phyloP scores from a whole-genome alignment of 1,284 basidiomycete genomes.

The Kwoniella shivajii region DNA sequence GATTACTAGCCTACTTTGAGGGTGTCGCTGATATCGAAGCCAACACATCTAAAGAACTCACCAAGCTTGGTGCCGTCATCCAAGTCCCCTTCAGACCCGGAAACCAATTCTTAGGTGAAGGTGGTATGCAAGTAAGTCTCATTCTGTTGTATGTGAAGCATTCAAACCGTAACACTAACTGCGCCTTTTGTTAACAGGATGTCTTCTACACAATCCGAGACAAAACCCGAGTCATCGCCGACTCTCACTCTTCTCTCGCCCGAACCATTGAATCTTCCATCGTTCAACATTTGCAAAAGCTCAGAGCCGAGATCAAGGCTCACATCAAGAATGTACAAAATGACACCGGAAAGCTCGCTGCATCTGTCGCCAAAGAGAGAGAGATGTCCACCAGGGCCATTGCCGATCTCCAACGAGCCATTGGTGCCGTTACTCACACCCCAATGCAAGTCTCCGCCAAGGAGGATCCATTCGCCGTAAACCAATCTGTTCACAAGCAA shows the following conservation, averaged over 20 bases:
- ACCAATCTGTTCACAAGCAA: slow-evolving; percentile 80
- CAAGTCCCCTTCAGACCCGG: slow-evolving; percentile 96
- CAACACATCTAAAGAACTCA: slow-evolving; percentile 91
- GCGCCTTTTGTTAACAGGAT: slow-evolving; percentile 62
- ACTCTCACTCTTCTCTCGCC: slow-evolving; percentile 94
- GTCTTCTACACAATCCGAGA: slow-evolving; percentile 92
- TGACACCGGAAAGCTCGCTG: slow-evolving; percentile 93
- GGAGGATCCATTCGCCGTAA: slow-evolving; percentile 80
- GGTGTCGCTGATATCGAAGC: slow-evolving; percentile 94
- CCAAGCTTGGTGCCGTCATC: slow-evolving; percentile 94
- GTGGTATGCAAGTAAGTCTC: slow-evolving; percentile 69
- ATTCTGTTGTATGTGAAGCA: slow-evolving; percentile 9
- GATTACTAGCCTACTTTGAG: slow-evolving; percentile 58
- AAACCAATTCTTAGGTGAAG: slow-evolving; percentile 93
- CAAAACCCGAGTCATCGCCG: slow-evolving; percentile 90
- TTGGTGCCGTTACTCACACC: slow-evolving; percentile 92
- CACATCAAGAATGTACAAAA: slow-evolving; percentile 98
- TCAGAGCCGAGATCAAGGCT: slow-evolving; percentile 92
- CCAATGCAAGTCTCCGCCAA: slow-evolving; percentile 82
- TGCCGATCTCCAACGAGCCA: slow-evolving; percentile 81
- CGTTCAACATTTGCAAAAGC: slow-evolving; percentile 95
- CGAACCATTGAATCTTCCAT: slow-evolving; percentile 96
- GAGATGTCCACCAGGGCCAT: slow-evolving; percentile 86
- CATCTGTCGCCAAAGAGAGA: slow-evolving; percentile 86
- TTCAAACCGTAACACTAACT: not conserved